Evolutionary conservation across 139 green algal genomes (phyloP).

Genomic region (Ettlia oleoabundans): DNA sequence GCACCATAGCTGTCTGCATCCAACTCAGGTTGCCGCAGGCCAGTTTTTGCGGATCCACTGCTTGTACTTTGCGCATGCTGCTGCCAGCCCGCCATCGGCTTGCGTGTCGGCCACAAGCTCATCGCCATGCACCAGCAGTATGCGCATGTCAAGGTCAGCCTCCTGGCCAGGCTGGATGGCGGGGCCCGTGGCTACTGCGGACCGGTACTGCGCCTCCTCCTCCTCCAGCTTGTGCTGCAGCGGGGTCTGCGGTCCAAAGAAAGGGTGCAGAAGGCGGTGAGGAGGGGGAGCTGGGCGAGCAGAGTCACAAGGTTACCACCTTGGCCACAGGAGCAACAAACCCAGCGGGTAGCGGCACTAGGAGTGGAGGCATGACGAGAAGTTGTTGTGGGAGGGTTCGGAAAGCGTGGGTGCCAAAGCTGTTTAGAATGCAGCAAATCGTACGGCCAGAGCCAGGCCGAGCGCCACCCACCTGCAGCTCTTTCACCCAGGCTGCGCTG

Average conservation of each 20-base stretch:
- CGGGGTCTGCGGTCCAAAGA: slow-evolving; percentile 12
- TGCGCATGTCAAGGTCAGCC: slow-evolving; percentile 77
- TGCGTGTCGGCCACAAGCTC: slow-evolving; percentile 66
- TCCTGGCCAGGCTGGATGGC: slow-evolving; percentile 52
- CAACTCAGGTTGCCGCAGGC: too few relatives aligned
- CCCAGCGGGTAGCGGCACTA: not conserved
- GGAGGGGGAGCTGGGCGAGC: not conserved
- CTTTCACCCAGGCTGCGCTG: slow-evolving; percentile 61
- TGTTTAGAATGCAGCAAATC: too few relatives aligned
- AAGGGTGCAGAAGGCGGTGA: not conserved
- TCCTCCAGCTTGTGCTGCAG: slow-evolving; percentile 46
- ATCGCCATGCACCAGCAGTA: slow-evolving; percentile 83
- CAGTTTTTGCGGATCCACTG: slow-evolving; percentile 48
- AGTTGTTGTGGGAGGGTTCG: too few relatives aligned
- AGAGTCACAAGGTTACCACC: too few relatives aligned
- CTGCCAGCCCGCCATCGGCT: slow-evolving; percentile 52
- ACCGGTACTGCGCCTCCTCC: slow-evolving; percentile 69
- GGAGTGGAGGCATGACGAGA: not conserved
- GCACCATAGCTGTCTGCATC: too few relatives aligned
- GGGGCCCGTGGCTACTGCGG: slow-evolving; percentile 51
- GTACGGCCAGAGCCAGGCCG: too few relatives aligned
- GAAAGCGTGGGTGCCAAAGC: too few relatives aligned
- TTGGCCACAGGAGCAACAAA: not conserved
- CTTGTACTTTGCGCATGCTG: slow-evolving; percentile 68
- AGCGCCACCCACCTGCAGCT: slow-evolving; percentile 41